Conservation (phyloP, 257 asterid genomes). For the Nicotiana benthamiana region DNA sequence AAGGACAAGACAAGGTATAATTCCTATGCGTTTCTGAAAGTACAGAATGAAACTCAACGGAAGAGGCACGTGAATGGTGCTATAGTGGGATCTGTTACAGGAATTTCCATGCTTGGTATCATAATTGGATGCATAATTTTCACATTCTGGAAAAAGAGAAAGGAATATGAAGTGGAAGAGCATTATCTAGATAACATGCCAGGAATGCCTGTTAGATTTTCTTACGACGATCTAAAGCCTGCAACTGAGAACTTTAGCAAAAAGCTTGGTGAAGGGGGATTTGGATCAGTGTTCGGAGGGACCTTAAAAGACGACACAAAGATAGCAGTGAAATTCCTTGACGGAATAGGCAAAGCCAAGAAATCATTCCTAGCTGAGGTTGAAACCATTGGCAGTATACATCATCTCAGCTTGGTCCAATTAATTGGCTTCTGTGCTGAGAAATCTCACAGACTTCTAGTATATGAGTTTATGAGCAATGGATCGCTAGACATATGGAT, state of each 20-base stretch:
- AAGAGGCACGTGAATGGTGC: background rate
- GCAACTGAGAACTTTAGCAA: constrained; percentile 6
- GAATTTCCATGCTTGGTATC: background rate
- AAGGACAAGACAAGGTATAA: background rate
- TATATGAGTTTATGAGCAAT: constrained; percentile 16
- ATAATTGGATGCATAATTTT: background rate
- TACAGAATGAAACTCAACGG: constrained; percentile 1
- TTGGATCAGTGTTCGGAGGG: constrained; percentile 17
- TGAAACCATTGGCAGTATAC: constrained; percentile 17
- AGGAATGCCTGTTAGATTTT: constrained; percentile 18
- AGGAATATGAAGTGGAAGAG: constrained; percentile 1
- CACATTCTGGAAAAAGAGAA: background rate
- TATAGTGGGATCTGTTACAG: background rate
- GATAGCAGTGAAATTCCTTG: constrained; percentile 22
- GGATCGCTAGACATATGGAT: constrained; percentile 28
- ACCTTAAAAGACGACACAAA: background rate
- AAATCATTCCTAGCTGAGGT: constrained; percentile 21
- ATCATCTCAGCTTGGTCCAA: constrained; percentile 21
- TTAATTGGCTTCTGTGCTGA: constrained; percentile 22
- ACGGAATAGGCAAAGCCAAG: background rate
- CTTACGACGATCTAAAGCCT: constrained; percentile 6
- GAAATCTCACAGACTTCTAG: constrained; percentile 14
- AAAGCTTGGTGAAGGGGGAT: constrained; percentile 19
- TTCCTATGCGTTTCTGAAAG: constrained; percentile 6
- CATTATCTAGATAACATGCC: constrained; percentile 8